Conservation (phyloP, 2,329 filamentous ascomycete genomes). For the Colletotrichum abscissum region DNA sequence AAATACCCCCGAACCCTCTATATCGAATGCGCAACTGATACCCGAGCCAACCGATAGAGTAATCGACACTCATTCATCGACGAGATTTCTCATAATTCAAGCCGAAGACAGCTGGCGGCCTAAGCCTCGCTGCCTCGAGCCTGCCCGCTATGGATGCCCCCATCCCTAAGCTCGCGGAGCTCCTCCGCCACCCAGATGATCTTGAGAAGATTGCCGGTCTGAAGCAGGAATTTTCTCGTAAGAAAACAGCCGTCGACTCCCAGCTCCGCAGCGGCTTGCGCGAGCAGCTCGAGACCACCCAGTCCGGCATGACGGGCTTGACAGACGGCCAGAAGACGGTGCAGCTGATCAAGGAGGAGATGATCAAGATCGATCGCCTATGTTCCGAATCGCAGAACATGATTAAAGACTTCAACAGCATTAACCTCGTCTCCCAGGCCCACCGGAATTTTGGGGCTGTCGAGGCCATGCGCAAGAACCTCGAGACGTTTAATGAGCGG, state of each 20-base stretch:
- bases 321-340: conserved; percentile 92
- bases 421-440: conserved; percentile 91
- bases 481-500: conserved; percentile 87
- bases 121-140: neutral
- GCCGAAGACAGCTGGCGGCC: neutral
- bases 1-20: neutral
- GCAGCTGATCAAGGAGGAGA: conserved; percentile 94
- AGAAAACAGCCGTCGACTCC: conserved; percentile 90
- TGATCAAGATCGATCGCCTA: conserved; percentile 97
- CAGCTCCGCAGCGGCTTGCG: conserved; percentile 89
- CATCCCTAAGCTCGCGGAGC: conserved; percentile 86
- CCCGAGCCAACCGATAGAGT: neutral
- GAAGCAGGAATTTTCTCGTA: conserved; percentile 92
- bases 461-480: conserved; percentile 89
- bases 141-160: conserved; percentile 70
- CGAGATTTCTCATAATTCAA: neutral
- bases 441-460: conserved; percentile 97
- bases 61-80: neutral
- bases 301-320: conserved; percentile 90
- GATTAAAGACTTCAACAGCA: conserved; percentile 95
- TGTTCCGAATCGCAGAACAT: conserved; percentile 98
- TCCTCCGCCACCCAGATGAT: conserved; percentile 95
- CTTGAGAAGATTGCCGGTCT: conserved; percentile 93
- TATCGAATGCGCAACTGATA: neutral
- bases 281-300: conserved; percentile 94